Percentiles rank a stretch among this genome's conserved stretches.
phyloP scores from a whole-genome alignment of 2,329 filamentous ascomycete genomes.

The Fusarium continuum region DNA sequence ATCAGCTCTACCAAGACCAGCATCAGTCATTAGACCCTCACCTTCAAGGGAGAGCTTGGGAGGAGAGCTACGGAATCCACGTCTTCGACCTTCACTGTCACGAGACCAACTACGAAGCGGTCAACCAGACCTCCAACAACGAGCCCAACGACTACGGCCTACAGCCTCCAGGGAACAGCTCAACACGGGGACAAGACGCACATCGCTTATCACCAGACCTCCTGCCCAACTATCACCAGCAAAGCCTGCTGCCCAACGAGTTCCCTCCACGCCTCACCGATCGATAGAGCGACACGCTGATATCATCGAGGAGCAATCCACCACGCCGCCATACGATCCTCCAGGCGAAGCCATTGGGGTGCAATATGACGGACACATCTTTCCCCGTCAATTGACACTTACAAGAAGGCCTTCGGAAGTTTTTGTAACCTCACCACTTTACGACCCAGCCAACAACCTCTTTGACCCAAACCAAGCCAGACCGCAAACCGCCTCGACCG shows the following conservation, averaged over 20 bases:
- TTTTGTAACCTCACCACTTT: conserved; percentile 39
- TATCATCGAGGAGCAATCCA: conserved; percentile 40
- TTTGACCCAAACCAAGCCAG: conserved; percentile 33
- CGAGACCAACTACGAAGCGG: conserved; percentile 50
- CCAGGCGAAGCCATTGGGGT: conserved; percentile 32
- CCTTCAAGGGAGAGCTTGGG: conserved; percentile 44
- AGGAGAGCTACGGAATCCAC: conserved; percentile 51
- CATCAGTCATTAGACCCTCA: conserved; percentile 43
- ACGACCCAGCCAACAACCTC: conserved; percentile 26
- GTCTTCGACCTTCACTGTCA: conserved; percentile 53
- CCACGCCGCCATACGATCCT: conserved; percentile 38
- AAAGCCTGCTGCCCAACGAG: conserved; percentile 21
- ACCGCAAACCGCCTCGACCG: conserved; percentile 32
- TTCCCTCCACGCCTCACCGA: conserved; percentile 37
- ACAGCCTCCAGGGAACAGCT: conserved; percentile 53
- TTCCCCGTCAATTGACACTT: conserved; percentile 43
- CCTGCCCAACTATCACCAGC: conserved; percentile 29
- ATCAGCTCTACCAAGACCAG: conserved; percentile 37
- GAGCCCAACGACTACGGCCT: conserved; percentile 53
- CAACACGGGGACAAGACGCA: conserved; percentile 39
- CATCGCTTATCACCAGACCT: conserved; percentile 30
- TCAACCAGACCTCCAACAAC: conserved; percentile 43
- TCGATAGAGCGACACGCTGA: conserved; percentile 25
- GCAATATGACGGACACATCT: conserved; percentile 37
- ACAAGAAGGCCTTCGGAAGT: conserved; percentile 46